These are phyloP conservation scores for Pythium scleroteichum DNA, from an alignment of 352 stramenopile species.

Conservation along the genomic window DNA sequence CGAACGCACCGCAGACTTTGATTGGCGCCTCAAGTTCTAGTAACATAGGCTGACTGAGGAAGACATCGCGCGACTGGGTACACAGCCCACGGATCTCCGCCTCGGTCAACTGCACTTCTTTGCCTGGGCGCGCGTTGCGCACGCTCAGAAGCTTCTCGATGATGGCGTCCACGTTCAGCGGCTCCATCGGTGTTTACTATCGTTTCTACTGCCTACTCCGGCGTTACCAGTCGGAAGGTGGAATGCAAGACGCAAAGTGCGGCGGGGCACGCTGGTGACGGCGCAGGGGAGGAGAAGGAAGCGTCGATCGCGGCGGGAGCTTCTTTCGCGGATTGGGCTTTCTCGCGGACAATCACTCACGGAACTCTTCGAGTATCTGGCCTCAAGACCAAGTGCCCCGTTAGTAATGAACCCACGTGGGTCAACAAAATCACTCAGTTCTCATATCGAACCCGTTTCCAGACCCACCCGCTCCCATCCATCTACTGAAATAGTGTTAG, in stretches of 20 bases:
- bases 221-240: not conserved
- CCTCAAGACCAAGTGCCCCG: slow-evolving; percentile 5
- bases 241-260: not conserved
- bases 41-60: slow-evolving; percentile 98
- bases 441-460: too few species aligned
- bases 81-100: slow-evolving; percentile 98
- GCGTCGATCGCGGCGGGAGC: not conserved
- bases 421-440: slow-evolving; percentile 8
- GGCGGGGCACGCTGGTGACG: too few species aligned
- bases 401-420: slow-evolving; percentile 12
- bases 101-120: slow-evolving; percentile 94
- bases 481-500: too few species aligned
- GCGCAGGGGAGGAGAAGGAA: not conserved
- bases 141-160: slow-evolving; percentile 35
- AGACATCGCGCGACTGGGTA: slow-evolving; percentile 95
- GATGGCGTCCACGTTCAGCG: slow-evolving; percentile 27
- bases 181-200: slow-evolving; percentile 12
- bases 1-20: slow-evolving; percentile 93
- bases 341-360: slow-evolving; percentile 21
- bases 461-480: too few species aligned
- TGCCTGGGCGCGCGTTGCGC: slow-evolving; percentile 64
- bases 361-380: not conserved
- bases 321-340: too few species aligned
- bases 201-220: not conserved
- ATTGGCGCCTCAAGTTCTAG: slow-evolving; percentile 98